Evolutionary conservation across 306 rosid species (phyloP).

Genomic region (Fragaria iinumae): DNA sequence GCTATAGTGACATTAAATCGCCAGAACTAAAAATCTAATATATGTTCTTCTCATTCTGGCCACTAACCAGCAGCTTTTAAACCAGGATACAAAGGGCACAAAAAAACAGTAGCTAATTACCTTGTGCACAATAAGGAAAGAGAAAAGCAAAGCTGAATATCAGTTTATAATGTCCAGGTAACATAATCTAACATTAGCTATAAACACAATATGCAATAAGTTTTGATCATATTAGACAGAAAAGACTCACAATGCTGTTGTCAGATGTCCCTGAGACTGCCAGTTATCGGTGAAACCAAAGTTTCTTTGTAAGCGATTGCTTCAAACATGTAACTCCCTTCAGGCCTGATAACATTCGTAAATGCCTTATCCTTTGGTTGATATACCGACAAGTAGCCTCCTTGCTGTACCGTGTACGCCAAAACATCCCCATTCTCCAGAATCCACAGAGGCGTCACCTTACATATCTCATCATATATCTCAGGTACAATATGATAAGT

Average conservation of each 20-base stretch:
- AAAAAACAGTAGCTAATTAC: background rate
- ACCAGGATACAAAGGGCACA: background rate
- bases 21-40: background rate
- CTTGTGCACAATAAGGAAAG: background rate
- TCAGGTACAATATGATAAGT: background rate
- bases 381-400: background rate
- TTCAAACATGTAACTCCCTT: background rate
- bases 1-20: background rate
- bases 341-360: background rate
- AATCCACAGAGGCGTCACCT: background rate
- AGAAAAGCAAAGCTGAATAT: background rate
- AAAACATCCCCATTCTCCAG: slow-evolving; percentile 2
- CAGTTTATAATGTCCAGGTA: background rate
- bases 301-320: background rate
- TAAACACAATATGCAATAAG: background rate
- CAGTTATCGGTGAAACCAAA: slow-evolving; percentile 1
- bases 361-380: background rate
- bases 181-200: background rate
- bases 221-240: background rate
- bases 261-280: background rate
- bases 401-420: background rate
- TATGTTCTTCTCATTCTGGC: background rate
- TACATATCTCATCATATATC: background rate
- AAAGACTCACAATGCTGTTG: slow-evolving; percentile 1
- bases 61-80: background rate